Conservation (phyloP, 1,139 yeast genomes). For the Kodamaea suecica region DNA sequence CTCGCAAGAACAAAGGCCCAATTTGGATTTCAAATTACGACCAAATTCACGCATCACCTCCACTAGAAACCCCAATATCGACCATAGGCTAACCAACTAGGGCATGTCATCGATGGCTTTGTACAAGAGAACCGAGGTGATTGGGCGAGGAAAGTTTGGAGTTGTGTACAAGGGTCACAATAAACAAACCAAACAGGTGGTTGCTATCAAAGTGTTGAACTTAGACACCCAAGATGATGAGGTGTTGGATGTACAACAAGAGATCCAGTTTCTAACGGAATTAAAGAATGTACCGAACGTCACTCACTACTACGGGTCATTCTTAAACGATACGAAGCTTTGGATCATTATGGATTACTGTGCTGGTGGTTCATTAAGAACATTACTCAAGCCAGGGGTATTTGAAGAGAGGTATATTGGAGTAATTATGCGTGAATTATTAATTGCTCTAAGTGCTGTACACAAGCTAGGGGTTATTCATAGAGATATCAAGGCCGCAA, state of each 20-base stretch:
- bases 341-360: conserved; percentile 99
- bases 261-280: conserved; percentile 80
- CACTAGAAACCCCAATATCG: too few species aligned
- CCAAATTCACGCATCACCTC: too few species aligned
- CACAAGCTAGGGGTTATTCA: conserved; percentile 92
- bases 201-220: conserved; percentile 90
- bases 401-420: conserved; percentile 83
- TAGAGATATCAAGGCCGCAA: conserved; percentile 94
- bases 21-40: too few species aligned
- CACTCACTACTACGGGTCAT: conserved; percentile 88
- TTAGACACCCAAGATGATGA: conserved; percentile 94
- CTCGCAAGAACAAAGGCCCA: too few species aligned
- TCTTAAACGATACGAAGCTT: conserved; percentile 77
- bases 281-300: conserved; percentile 85
- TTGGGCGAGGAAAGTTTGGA: conserved; percentile 96
- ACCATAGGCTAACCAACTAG: too few species aligned
- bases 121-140: conserved; percentile 80
- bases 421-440: conserved; percentile 75
- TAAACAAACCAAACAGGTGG: conserved; percentile 64
- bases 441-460: conserved; percentile 74
- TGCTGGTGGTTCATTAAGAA: conserved; percentile 93
- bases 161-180: conserved; percentile 85
- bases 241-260: conserved; percentile 91
- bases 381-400: conserved; percentile 81
- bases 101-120: conserved; percentile 10